Evolutionary conservation across 1,139 yeast species (phyloP).

Genomic region (Yueomyces sp.): DNA sequence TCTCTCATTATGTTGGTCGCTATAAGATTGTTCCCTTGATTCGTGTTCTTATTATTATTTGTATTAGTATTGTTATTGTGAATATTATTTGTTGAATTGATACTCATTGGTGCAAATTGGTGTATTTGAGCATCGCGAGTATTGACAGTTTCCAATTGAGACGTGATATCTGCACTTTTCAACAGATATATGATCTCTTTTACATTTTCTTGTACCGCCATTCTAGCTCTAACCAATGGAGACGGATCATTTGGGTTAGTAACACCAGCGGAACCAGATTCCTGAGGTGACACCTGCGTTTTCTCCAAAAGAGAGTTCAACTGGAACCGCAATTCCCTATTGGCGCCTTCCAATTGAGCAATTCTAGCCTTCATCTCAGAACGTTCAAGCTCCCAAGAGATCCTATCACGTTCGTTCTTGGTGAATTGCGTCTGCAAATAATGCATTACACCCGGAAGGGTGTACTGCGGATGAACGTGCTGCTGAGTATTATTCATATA

Average conservation of each 20-base stretch:
- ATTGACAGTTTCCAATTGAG: conserved; percentile 16
- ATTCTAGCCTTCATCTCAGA: conserved; percentile 46
- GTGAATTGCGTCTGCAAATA: conserved; percentile 47
- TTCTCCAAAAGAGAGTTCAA: conserved; percentile 27
- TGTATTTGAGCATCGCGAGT: conserved; percentile 13
- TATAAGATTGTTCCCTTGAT: background rate
- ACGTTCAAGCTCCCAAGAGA: conserved; percentile 43
- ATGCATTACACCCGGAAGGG: conserved; percentile 39
- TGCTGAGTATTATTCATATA: background rate
- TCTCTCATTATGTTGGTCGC: background rate
- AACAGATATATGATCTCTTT: conserved; percentile 25
- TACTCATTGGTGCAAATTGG: conserved; percentile 13
- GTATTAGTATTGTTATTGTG: too few relatives aligned
- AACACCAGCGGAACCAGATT: background rate
- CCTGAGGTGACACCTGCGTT: conserved; percentile 1
- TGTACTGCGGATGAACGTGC: conserved; percentile 13
- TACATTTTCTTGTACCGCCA: conserved; percentile 23
- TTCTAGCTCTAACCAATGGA: conserved; percentile 13
- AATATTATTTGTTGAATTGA: conserved; percentile 3
- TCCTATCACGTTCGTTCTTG: conserved; percentile 41
- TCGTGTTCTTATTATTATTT: too few relatives aligned
- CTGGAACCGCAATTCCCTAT: conserved; percentile 39
- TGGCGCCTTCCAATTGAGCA: conserved; percentile 53
- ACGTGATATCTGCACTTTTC: conserved; percentile 17
- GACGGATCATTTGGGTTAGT: conserved; percentile 4